Percentiles rank a stretch among this genome's conserved stretches.
Conservation (phyloP, 169 alveolate species). For the Plasmodium inui region DNA sequence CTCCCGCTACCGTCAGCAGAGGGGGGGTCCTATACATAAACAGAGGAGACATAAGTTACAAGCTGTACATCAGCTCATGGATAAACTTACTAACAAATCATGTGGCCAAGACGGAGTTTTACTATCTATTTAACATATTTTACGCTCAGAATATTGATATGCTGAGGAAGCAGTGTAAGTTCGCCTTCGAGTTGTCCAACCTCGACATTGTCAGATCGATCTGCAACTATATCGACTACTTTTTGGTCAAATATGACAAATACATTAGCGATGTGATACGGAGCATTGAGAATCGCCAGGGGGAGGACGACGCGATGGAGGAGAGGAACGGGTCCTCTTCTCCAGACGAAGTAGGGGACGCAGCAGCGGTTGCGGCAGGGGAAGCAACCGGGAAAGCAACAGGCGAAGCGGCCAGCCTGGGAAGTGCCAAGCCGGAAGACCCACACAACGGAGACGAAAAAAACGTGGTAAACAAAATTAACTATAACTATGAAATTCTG, state of each 20-base stretch:
- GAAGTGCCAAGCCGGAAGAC: not conserved
- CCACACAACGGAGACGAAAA: constrained; percentile 20
- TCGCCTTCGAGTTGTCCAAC: constrained; percentile 90
- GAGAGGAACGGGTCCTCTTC: not conserved
- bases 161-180: constrained; percentile 83
- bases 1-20: constrained; percentile 98
- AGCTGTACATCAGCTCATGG: constrained; percentile 95
- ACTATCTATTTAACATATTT: constrained; percentile 89
- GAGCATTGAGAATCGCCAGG: constrained; percentile 49
- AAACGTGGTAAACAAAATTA: constrained; percentile 52
- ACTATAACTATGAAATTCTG: constrained; percentile 88
- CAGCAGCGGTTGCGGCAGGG: not conserved
- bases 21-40: constrained; percentile 97
- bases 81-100: constrained; percentile 89
- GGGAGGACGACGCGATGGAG: constrained; percentile 60
- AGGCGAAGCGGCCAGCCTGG: not conserved
- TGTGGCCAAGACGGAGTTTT: constrained; percentile 91
- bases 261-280: constrained; percentile 86
- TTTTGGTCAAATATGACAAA: constrained; percentile 85
- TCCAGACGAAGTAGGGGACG: not conserved
- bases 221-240: constrained; percentile 90
- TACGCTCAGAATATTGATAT: constrained; percentile 84
- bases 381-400: not conserved
- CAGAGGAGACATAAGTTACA: constrained; percentile 95
- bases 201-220: constrained; percentile 90